Base-by-base conservation (phyloP, 2,329 filamentous ascomycete genomes). In the Ophiostoma tasmaniense region DNA sequence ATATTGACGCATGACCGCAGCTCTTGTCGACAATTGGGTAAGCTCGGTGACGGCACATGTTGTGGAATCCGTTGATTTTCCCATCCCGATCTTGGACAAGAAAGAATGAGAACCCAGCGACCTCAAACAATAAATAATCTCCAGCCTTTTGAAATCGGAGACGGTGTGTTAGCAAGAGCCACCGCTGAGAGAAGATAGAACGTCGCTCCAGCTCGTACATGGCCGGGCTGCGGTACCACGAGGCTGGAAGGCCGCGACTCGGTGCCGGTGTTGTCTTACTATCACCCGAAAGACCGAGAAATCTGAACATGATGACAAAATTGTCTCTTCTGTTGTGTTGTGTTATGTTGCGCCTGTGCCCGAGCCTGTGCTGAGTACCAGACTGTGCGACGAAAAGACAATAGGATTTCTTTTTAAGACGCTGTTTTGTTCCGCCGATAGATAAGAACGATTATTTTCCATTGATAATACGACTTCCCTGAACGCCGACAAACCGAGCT, bases 151-250 rank as follows among this genome's bases (percentile, higher is more conserved):
- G 67, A 64, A 80, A 78, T 17, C 77, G 76, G 33, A 75, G 72
- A 0, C 68, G 69, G 70, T 81, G 80, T 25, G 75, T 75, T 14
- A 79, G 71, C 25, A 77, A 76, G 17, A 80, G 71, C 79, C 79
- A 81, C 67, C 73, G 76, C 74, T 78, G 74, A 0, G 76, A 79
- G 71, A 82, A 82, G 64, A 82, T 79, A 17, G 80, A 78, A 4
- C 80, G 77, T 11, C 80, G 75, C 69, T 82, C 80, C 8, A 82
- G 76, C 71, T 81, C 77, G 71, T 81, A 83, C 75, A 81, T 78
- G 25, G 77, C 77, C n/a, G 74, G 73, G 10, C 75, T 79, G 42
- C 76, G 77, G 72, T 81, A 82, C 80, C 80, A 81, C 72, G 80
- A 80, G 62, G 80, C 76, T 6, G 80, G 79, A 5, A 81, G 73